Percentiles rank a stretch among this genome's conserved stretches.
These are phyloP conservation scores for Irpex sp. DNA, from an alignment of 1,284 basidiomycete genomes.

Conservation along the genomic window DNA sequence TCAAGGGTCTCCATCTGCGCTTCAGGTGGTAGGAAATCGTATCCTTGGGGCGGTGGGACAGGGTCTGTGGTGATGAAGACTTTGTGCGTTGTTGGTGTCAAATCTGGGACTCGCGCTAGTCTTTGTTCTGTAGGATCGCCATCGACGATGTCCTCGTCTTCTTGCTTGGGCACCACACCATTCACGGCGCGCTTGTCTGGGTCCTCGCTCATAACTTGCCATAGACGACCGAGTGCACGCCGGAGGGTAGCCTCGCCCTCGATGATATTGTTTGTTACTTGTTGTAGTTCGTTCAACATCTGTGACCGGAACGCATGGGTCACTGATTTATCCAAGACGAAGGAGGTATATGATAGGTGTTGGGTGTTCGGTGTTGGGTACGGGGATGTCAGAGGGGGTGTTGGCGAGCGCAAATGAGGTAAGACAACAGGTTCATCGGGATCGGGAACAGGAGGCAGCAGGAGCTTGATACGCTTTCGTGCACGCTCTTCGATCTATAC, in stretches of 20 bases:
- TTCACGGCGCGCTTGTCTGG: slow-evolving; percentile 29
- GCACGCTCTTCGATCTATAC: slow-evolving; percentile 75
- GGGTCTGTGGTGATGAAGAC: slow-evolving; percentile 55
- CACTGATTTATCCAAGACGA: slow-evolving; percentile 79
- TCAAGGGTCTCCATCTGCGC: slow-evolving; percentile 66
- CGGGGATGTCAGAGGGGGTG: slow-evolving; percentile 50
- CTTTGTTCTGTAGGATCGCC: slow-evolving; percentile 47
- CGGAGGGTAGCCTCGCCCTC: slow-evolving; percentile 72
- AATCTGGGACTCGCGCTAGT: slow-evolving; percentile 57
- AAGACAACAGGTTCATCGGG: slow-evolving; percentile 34
- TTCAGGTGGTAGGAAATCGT: slow-evolving; percentile 58
- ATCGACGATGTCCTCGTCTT: slow-evolving; percentile 55
- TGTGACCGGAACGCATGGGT: slow-evolving; percentile 77
- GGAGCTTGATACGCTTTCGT: slow-evolving; percentile 66
- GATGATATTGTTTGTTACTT: slow-evolving; percentile 73
- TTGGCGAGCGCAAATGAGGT: slow-evolving; percentile 42
- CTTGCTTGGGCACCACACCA: slow-evolving; percentile 58
- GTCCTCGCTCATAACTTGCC: slow-evolving; percentile 76
- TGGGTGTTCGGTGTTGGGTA: slow-evolving; percentile 62
- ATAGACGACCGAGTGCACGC: slow-evolving; percentile 69
- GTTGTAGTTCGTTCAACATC: slow-evolving; percentile 71
- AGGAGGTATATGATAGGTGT: slow-evolving; percentile 74
- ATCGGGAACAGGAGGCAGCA: slow-evolving; percentile 48
- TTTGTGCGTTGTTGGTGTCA: slow-evolving; percentile 61
- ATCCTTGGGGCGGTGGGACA: slow-evolving; percentile 35